A percentile compares a stretch with the other conserved stretches of the same genome.
Evolutionary conservation across 2,329 filamentous ascomycete species (phyloP).

Genomic region (Aureobasidium sp.): DNA sequence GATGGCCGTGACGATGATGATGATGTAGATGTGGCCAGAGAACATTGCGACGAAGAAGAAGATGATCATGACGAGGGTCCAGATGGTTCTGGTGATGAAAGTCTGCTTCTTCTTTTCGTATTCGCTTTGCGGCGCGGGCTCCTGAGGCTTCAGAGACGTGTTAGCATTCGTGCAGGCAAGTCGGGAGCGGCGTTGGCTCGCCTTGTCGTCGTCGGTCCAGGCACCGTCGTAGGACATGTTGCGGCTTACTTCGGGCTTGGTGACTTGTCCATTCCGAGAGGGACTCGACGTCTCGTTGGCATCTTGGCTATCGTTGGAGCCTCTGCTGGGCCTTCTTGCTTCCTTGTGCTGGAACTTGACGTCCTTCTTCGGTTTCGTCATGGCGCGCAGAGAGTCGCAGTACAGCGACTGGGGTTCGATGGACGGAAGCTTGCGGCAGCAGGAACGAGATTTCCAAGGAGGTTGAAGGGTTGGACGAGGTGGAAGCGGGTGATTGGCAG

Average conservation of each 20-base stretch:
- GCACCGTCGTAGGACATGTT: constrained; percentile 14
- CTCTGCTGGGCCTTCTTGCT: constrained; percentile 48
- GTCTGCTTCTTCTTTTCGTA: constrained; percentile 99
- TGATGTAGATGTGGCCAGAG: constrained; percentile 95
- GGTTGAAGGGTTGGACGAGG: neutral
- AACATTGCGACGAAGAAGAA: constrained; percentile 88
- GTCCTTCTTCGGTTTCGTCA: constrained; percentile 48
- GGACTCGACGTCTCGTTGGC: constrained; percentile 45
- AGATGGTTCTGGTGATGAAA: constrained; percentile 93
- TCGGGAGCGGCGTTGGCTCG: neutral
- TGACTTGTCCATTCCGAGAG: constrained; percentile 31
- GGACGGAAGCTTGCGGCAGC: neutral
- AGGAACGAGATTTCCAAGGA: neutral
- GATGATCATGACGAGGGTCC: constrained; percentile 96
- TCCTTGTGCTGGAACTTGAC: constrained; percentile 52
- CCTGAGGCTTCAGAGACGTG: constrained; percentile 4
- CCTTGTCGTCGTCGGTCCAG: constrained; percentile 18
- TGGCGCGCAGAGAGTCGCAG: constrained; percentile 18
- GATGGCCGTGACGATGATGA: constrained; percentile 81
- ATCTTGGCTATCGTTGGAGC: constrained; percentile 53
- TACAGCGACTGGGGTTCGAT: neutral
- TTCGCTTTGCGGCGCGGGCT: constrained; percentile 47
- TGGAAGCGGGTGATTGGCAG: neutral
- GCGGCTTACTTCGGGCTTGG: constrained; percentile 15
- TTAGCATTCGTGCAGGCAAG: neutral